Evolutionary conservation across 192 early-diverging fungal species (phyloP).

Genomic region (Coemansia sp.): DNA sequence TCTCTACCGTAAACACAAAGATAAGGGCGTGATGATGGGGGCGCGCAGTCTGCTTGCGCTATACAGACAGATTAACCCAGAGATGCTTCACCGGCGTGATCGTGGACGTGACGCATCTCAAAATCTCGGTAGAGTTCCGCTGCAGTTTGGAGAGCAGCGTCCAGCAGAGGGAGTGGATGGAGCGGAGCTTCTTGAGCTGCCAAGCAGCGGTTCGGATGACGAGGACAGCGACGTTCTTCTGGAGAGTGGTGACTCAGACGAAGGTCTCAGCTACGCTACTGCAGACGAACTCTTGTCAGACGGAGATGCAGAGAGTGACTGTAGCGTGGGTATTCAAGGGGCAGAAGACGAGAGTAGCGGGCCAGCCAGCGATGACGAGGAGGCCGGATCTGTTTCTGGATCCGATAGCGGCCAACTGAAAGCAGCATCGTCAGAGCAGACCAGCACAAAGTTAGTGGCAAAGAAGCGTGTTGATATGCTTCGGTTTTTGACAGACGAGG

Average conservation of each 20-base stretch:
- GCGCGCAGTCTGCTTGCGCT: constrained; percentile 84
- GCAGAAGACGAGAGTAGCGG: constrained; percentile 42
- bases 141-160: constrained; percentile 71
- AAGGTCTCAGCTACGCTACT: constrained; percentile 1
- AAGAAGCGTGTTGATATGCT: constrained; percentile 76
- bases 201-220: constrained; percentile 2
- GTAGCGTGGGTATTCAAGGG: constrained; percentile 46
- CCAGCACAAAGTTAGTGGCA: background rate
- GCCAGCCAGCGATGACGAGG: constrained; percentile 20
- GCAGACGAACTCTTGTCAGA: constrained; percentile 1
- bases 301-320: constrained; percentile 21
- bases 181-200: constrained; percentile 70
- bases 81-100: constrained; percentile 89
- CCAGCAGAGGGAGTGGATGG: constrained; percentile 73
- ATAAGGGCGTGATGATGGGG: constrained; percentile 94
- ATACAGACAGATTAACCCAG: constrained; percentile 95
- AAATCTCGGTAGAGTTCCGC: constrained; percentile 57
- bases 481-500: constrained; percentile 60
- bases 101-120: constrained; percentile 85
- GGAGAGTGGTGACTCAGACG: constrained; percentile 23
- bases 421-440: background rate
- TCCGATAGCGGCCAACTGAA: constrained; percentile 11
- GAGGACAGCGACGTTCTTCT: constrained; percentile 10
- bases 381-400: constrained; percentile 31
- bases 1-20: constrained; percentile 87